Evolutionary conservation across 169 alveolate species (phyloP), one percentile per base, ranked within the genome.

Genomic region (Plasmodium gaboni): DNA sequence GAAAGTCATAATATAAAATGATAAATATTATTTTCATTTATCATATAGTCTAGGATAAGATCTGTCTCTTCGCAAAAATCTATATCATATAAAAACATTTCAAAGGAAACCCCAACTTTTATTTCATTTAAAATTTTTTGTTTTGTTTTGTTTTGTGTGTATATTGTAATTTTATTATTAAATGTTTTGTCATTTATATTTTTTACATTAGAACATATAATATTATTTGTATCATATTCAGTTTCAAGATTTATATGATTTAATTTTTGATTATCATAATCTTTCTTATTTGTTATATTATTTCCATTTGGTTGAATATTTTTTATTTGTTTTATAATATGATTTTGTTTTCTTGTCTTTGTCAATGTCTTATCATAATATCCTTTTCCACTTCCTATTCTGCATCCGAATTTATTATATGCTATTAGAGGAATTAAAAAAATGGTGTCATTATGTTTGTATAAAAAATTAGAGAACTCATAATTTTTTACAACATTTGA

Each of bases 311-410:
- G 22, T 24, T 55, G 9, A 17, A 12, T 55, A 15, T 17, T 55
- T 15, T 2, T 15, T 5, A 28, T 28, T 13, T 12, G 32, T 6
- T 69, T 44, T 9, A 12, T 48, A 12, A 9, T 9, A 46, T 46
- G 4, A 15, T 69, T 17, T 7, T 69, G 24, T 46, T 69, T 22
- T 69, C 28, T 46, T 28, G 42, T 28, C 42, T 28, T 28, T 28
- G 42, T 28, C 15, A 76, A 13, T 76, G 89, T 70, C 24, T 60
- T 76, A 65, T 76, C 89, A 59, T 76, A 76, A 26, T 76, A 76
- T 12, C 89, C 89, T 15, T 76, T 76, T n/a, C 89, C 89, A 50
- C 89, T 76, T 42, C 89, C 89, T 48, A 76, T 32, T 28, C 89
- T 55, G 51, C 71, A 68, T 1, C 89, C 89, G 32, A 64, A 76